Base-by-base conservation (phyloP, 768 basidiomycete species). In the Cyathus striatus region DNA sequence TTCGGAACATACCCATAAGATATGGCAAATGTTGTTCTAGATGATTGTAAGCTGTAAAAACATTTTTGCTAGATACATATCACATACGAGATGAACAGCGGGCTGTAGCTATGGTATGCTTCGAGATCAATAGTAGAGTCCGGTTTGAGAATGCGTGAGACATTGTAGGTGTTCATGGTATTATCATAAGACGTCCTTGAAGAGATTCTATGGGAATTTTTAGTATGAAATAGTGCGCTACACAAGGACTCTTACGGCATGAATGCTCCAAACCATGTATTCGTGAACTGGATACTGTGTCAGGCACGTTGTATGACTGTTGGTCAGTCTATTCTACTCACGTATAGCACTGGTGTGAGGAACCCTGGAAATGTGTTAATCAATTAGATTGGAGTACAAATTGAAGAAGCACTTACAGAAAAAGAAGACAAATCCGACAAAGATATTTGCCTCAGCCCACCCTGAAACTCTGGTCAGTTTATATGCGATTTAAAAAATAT, bases 381-480 rank as follows among this genome's bases (percentile, higher is more conserved):
- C 21, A 21, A n/a, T n/a, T 10, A 44, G 35, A 10, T 13, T 34
- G 23, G n/a, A 21, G 3, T 16, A 26, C 10, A 14, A n/a, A 5
- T 18, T 18, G 20, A 3, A 13, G 42, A 33, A 6, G 1, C 5
- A 51, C 68, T 37, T 38, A 68, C 79, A 88, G 62, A 78, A 83
- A 65, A 87, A 75, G 60, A 82, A 69, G 2, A 79, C 60, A 49
- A 86, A 79, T 25, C 81, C 77, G 23, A 53, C 61, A 4, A 72
- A 63, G 41, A 87, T 66, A 58, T 87, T 87, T 2, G 79, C 83
- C 51, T 81, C 76, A 3, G 83, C 83, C 83, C 83, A 86, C 83
- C 84, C 59, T 60, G 40, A 21, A 4, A 37, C 1, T 22, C n/a
- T 21, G 25, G 5, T 35, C n/a, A 34, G 35, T 7, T 41, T 40